These are phyloP conservation scores for Linum usitatissimum DNA, from an alignment of 345 rosid genomes.

Conservation along the genomic window DNA sequence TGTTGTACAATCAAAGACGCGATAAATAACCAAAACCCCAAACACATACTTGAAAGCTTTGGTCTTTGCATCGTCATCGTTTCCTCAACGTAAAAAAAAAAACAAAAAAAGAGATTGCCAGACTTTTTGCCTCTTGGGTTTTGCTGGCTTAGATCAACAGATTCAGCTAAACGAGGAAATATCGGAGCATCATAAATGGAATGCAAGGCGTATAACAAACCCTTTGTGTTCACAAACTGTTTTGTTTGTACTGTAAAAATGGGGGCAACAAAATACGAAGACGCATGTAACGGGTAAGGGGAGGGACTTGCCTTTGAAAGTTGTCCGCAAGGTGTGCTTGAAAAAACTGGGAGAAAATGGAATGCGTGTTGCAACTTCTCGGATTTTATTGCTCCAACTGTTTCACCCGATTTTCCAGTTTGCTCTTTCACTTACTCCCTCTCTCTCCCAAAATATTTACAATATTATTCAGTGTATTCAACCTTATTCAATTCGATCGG, in stretches of 20 bases:
- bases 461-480: too few species aligned
- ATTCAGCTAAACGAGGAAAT: conserved; percentile 6
- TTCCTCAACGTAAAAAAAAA: too few species aligned
- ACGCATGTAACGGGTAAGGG: background rate
- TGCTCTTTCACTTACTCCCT: background rate
- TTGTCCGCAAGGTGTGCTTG: background rate
- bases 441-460: too few species aligned
- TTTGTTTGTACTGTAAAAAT: background rate
- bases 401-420: background rate
- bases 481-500: too few species aligned
- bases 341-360: background rate
- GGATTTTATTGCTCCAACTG: too few species aligned
- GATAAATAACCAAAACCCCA: conserved; percentile 32
- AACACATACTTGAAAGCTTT: background rate
- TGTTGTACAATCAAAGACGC: conserved; percentile 30
- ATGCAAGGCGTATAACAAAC: too few species aligned
- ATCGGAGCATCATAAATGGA: background rate
- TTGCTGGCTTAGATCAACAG: conserved; percentile 10
- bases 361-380: background rate
- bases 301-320: background rate
- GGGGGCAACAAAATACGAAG: background rate
- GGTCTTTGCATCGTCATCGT: conserved; percentile 14
- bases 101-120: background rate
- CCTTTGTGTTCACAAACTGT: background rate
- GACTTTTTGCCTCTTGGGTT: conserved; percentile 2